A percentile compares a stretch with the other conserved stretches of the same genome.
Conservation (phyloP, 2,329 filamentous ascomycete genomes). For the Cryphonectria parasitica region DNA sequence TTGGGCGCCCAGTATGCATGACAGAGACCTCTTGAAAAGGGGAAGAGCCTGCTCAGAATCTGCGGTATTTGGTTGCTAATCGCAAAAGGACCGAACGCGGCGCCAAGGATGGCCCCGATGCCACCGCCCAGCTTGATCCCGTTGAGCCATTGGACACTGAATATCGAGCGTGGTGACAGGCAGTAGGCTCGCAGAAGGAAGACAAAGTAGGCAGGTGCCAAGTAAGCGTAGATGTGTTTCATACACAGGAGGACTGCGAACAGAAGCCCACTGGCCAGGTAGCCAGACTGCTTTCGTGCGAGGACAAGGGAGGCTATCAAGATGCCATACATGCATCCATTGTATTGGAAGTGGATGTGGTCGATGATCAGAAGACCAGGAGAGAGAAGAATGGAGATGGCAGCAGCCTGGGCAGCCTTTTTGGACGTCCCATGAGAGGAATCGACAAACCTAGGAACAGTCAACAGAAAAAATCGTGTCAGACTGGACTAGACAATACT, state of each 20-base stretch:
- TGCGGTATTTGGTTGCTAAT: constrained; percentile 65
- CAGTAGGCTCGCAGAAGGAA: constrained; percentile 91
- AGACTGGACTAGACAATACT: constrained; percentile 8
- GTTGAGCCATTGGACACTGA: constrained; percentile 77
- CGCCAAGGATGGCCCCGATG: constrained; percentile 70
- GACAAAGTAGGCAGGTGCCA: constrained; percentile 94
- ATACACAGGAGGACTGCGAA: constrained; percentile 89
- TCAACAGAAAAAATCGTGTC: constrained; percentile 3
- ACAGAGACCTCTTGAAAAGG: constrained; percentile 90
- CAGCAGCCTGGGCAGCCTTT: constrained; percentile 80
- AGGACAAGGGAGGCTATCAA: constrained; percentile 85
- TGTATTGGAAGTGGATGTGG: constrained; percentile 99
- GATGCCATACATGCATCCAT: constrained; percentile 93
- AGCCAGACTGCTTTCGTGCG: constrained; percentile 73
- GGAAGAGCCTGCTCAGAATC: constrained; percentile 82
- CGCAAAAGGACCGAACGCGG: constrained; percentile 90
- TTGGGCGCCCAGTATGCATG: constrained; percentile 99
- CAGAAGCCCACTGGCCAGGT: constrained; percentile 77
- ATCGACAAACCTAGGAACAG: constrained; percentile 67
- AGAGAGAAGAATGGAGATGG: constrained; percentile 86
- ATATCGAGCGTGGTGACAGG: constrained; percentile 74
- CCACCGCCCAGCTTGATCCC: constrained; percentile 80
- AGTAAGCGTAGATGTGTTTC: constrained; percentile 97
- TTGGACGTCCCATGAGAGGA: constrained; percentile 68
- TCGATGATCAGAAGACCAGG: constrained; percentile 96